phyloP scores from a whole-genome alignment of 1,284 basidiomycete species.

The Porogramme epimiltina region DNA sequence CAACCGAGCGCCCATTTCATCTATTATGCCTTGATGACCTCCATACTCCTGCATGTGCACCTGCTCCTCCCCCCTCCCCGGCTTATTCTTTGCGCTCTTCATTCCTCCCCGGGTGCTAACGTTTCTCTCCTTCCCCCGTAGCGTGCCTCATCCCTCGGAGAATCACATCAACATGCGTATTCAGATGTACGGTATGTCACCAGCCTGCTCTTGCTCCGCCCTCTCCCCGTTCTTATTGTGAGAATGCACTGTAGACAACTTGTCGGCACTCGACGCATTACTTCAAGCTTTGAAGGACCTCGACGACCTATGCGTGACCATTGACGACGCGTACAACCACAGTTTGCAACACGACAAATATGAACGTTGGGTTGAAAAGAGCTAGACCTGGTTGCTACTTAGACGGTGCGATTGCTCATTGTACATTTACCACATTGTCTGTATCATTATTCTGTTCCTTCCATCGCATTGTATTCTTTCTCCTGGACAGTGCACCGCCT shows the following conservation, averaged over 20 bases:
- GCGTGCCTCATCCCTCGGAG: conserved; percentile 95
- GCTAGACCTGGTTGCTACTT: conserved; percentile 37
- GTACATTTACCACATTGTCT: conserved; percentile 11
- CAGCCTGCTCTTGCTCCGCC: neutral
- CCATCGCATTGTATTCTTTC: neutral
- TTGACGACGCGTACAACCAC: conserved; percentile 65
- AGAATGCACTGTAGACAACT: conserved; percentile 56
- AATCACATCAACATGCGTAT: conserved; percentile 94
- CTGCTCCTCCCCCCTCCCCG: neutral
- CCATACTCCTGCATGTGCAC: neutral
- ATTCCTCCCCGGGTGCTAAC: neutral
- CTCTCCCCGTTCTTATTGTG: neutral
- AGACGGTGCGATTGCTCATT: conserved; percentile 1
- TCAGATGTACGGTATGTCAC: conserved; percentile 95
- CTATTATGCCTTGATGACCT: neutral
- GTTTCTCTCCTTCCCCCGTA: conserved; percentile 33
- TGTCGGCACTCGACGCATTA: conserved; percentile 80
- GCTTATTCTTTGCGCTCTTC: neutral
- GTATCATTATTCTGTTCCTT: conserved; percentile 24
- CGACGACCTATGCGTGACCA: conserved; percentile 69
- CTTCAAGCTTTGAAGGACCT: conserved; percentile 75
- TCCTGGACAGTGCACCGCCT: no score
- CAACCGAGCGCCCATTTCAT: neutral
- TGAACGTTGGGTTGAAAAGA: conserved; percentile 70
- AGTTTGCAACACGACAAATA: conserved; percentile 57